Base-by-base conservation (phyloP, 2,329 filamentous ascomycete species). In the Shiraia bambusicola region DNA sequence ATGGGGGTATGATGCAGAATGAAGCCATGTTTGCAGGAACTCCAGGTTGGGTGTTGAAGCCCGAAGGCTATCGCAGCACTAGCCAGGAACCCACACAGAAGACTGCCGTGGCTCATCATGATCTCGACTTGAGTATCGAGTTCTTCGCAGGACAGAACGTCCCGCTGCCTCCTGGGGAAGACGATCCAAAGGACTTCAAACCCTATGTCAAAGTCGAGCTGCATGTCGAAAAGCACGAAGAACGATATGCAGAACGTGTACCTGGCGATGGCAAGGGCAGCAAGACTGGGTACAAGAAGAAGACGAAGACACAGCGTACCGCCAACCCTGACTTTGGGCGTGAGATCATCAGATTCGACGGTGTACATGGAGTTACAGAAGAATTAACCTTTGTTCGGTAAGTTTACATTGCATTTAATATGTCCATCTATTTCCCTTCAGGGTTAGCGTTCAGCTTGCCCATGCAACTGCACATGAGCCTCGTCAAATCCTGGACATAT, bases 1-100 rank as follows among this genome's bases (percentile, higher is more conserved):
- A 96, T 59, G 86, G 88, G 55, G 90, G 88, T 24, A 94, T 94
- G 84, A 96, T 96, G 92, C 78, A 95, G 11, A 96, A 96, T 62
- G 84, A 93, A 61, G 91, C 82, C 55, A 93, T 95, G 88, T 95
- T 95, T 68, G 79, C 82, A 2, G 87, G 83, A 8, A 86, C 87
- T 36, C 74, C 80, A 29, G 91, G 92, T 28, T 96, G 88, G 87
- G 82, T 91, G 2, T 76, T 93, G 47, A 96, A 96, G 69, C 90
- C 91, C 0, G 66, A 77, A 24, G 85, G 85, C 12, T 93, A 90
- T 65, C 84, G 82, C 34, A 70, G 66, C 48, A 57, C 49, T 45
- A 71, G 59, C 42, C 46, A 45, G 27, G 66, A 45, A 17, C 54
- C 39, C 7, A 62, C 52, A 25, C 73, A 79, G 40, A 71, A 72